Evolutionary conservation across 495 filamentous ascomycete genomes (phyloP), one percentile per base, ranked within the genome.

Genomic region (Penicillium subrubescens): DNA sequence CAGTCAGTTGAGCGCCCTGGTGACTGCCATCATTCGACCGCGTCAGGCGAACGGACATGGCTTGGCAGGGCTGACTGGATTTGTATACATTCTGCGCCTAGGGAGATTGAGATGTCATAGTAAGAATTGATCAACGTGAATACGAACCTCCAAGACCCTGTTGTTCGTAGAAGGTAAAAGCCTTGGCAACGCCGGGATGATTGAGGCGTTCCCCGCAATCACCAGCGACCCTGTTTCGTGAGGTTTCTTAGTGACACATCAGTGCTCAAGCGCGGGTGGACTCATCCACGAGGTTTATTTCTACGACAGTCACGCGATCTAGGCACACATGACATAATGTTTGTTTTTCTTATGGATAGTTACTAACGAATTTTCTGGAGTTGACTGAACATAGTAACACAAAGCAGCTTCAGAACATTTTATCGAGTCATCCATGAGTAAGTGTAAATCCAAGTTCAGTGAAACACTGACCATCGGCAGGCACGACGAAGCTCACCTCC

Each of bases 1-100:
- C 8, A n/a, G 41, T 29, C 39, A 43, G 56, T 35, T 23, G 17
- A 7, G 41, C 51, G 61, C 53, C 37, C 55, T 15, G 59, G 29
- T 57, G 61, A 64, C 59, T 34, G 34, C 52, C 44, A 57, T 68
- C 61, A 64, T 64, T 61, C n/a, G 62, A 34, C 39, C 5, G 35
- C 23, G 54, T 68, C 66, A 68, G 57, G 57, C 58, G 66, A 54
- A 53, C 19, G 29, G 44, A 8, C 23, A 8, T 44, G 35, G 37
- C 56, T 58, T 58, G 56, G 56, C 11, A 39, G 34, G 33, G 53
- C 25, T 31, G 48, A 31, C 44, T 48, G 44, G 3, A 51, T 23
- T n/a, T 15, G 48, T 31, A 25, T 52, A 52, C 3, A 27, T n/a
- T 5, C 14, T 21, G 5, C 48, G 8, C 14, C 23, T 6, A 27